Conservation (phyloP, 1,284 basidiomycete genomes). For the Rhizopogon parksii region DNA sequence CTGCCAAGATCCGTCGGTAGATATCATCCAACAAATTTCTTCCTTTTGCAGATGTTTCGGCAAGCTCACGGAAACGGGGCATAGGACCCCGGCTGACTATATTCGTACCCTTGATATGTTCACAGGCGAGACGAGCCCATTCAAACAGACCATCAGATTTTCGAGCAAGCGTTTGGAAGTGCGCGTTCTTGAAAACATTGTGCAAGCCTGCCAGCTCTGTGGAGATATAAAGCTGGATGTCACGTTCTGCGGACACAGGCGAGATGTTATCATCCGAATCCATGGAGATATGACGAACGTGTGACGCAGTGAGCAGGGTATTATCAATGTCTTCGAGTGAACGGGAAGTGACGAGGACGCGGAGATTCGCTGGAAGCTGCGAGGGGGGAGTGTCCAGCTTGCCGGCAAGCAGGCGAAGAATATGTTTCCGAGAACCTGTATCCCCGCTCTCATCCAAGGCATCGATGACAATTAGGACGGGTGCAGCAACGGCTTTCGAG, state of each 20-base stretch:
- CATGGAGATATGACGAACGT: slow-evolving; percentile 10
- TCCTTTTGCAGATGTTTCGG: neutral
- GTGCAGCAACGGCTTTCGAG: neutral
- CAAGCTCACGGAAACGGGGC: neutral
- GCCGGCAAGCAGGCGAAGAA: neutral
- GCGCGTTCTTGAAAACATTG: slow-evolving; percentile 27
- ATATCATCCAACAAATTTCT: neutral
- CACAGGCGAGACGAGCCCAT: slow-evolving; percentile 5
- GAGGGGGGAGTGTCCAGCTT: slow-evolving; percentile 1
- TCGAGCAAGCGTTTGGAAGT: neutral
- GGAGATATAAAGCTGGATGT: too few relatives aligned
- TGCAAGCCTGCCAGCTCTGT: slow-evolving; percentile 30
- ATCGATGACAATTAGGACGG: neutral
- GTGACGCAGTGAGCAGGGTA: neutral
- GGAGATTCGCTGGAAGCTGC: slow-evolving; percentile 10
- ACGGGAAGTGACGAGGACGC: slow-evolving; percentile 12
- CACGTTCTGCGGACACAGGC: too few relatives aligned
- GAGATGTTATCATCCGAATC: neutral
- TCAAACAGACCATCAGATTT: slow-evolving; percentile 4
- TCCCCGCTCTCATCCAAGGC: slow-evolving; percentile 25
- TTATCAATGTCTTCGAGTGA: neutral
- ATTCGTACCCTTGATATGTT: neutral
- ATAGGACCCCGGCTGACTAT: neutral
- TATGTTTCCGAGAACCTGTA: neutral
- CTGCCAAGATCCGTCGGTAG: neutral